Base-by-base conservation (phyloP, 108 stramenopile genomes). In the Conticribra weissflogii region DNA sequence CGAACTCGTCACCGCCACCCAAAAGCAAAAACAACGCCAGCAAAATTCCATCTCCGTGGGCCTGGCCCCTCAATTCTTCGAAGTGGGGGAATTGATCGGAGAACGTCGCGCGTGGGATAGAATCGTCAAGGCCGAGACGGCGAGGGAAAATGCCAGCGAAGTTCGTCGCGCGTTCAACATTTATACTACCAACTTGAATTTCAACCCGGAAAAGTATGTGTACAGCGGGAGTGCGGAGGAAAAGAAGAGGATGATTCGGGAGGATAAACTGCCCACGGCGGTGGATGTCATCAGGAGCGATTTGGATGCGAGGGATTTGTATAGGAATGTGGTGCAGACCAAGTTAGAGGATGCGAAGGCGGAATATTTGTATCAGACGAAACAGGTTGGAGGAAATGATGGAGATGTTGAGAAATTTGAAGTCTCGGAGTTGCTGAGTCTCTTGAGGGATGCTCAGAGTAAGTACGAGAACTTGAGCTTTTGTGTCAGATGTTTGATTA, bases 301-400 rank as follows among this genome's bases (percentile, higher is more conserved):
- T 75, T 68, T 93, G 58, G 92, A 93, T 71, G 70, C 86, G 19
- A 69, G 92, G 9, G 86, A 93, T 74, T 81, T 93, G 59, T 84
- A 81, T 63, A 70, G 92, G 29, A 93, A 93, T 82, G 85, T 76
- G 24, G 51, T 88, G 0, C 68, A 84, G 54, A 80, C 81, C 18
- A 61, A 72, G 16, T 59, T 87, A 55, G 88, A 93, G 25, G 89
- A 93, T 81, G 82, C 84, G 1, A 79, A 61, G 56, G 87, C 87
- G 14, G 88, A 90, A 52, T 70, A 76, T 56, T 29, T 54, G 29
- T 85, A 81, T 77, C 77, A 85, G 47, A 67, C 47, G 49, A 14
- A 34, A 44, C 45, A 52, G 7, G 61, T 72, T 55, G 29, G 68
- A 3, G 57, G 36, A 14, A 62, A 73, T 55, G 29, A 63, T 8